Evolutionary conservation across 495 filamentous ascomycete genomes (phyloP), one percentile per base, ranked within the genome.

Genomic region (Baudoinia panamericana): DNA sequence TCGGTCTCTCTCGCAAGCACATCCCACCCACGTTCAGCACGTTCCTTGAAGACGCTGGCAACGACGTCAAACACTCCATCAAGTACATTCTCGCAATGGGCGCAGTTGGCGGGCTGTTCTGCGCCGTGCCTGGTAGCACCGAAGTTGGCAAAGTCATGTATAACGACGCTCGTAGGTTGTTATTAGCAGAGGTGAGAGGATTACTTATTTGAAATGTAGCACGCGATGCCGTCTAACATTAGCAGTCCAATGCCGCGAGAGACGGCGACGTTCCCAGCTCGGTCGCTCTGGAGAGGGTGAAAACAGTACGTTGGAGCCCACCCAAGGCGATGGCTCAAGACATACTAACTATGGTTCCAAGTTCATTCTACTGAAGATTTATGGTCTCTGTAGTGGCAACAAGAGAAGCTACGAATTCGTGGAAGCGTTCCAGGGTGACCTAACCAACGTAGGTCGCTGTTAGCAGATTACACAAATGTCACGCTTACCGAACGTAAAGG

Each of bases 331-430:
- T 28, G 8, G 26, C n/a, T 28, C n/a, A 28, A 28, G n/a, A 30
- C 5, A 13, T 16, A 16, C 28, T 12, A 3, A 30, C n/a, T n/a
- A 30, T 16, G 5, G 30, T 5, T 32, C 16, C 10, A 19, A 34
- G 41, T 40, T 38, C 20, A 44, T 44, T 12, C 26, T 44, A 10
- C 41, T 44, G 9, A 13, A 17, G 7, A 38, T 44, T 20, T 44
- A 44, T 27, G 33, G 41, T 7, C n/a, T 44, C 10, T 44, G 33
- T 23, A 44, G 41, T 35, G 41, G 41, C 9, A 34, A 44, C 23
- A 44, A 44, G 34, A 4, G 41, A 10, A 38, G 32, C 21, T 44
- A 37, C 33, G 41, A 44, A 24, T 44, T 44, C 33, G 34, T 40
- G 16, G 41, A 44, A 27, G 41, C 33, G 13, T 44, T 44, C 21